phyloP scores from a whole-genome alignment of 2,329 filamentous ascomycete species.

The Penicillium janthinellum region DNA sequence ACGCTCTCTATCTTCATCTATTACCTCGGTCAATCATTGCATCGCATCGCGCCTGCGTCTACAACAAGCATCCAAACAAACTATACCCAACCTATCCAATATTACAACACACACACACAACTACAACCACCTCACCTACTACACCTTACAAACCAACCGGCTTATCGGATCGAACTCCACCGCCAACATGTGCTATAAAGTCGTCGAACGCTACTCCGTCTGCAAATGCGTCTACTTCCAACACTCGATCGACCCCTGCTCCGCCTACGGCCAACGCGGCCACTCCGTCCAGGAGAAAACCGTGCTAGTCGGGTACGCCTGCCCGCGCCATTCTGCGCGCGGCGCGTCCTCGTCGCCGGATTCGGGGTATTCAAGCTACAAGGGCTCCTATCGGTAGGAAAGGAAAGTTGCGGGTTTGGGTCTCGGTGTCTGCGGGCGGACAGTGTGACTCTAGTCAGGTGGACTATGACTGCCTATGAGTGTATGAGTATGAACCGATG shows the following conservation, averaged over 20 bases:
- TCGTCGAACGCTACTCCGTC: conserved; percentile 82
- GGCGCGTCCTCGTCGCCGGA: conserved; percentile 19
- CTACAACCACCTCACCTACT: not conserved
- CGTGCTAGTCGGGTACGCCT: conserved; percentile 82
- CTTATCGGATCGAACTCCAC: not conserved
- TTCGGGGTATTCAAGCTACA: conserved; percentile 29
- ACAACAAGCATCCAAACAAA: not conserved
- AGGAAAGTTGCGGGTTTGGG: not conserved
- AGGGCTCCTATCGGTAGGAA: conserved; percentile 21
- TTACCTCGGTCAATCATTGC: not conserved
- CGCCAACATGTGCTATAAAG: conserved; percentile 77
- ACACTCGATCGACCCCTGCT: conserved; percentile 82
- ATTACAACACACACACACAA: not conserved
- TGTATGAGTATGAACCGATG: too few species aligned
- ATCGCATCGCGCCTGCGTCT: not conserved
- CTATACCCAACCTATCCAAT: not conserved
- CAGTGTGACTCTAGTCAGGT: not conserved
- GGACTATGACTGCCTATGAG: not conserved
- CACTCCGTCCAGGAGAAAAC: conserved; percentile 73
- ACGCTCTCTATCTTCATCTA: not conserved
- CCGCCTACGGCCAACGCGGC: conserved; percentile 70
- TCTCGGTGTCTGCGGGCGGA: conserved; percentile 1
- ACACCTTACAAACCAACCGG: not conserved
- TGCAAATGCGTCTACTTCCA: conserved; percentile 88
- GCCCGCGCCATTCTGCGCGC: conserved; percentile 55